Conservation (phyloP, 2,329 filamentous ascomycete genomes). For the Aureobasidium pullulans region DNA sequence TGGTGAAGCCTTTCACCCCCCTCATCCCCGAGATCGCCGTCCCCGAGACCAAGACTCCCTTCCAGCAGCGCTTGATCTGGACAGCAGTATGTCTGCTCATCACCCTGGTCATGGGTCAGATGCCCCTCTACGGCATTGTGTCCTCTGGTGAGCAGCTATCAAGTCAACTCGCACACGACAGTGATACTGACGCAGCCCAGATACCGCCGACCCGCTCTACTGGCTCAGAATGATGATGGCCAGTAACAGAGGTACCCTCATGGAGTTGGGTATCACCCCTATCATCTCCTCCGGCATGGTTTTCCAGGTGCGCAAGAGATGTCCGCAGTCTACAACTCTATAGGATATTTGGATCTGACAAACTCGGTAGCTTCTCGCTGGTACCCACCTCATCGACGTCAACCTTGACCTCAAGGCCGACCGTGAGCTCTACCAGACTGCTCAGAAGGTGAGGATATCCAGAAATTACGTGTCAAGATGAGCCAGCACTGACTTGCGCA, state of each 20-base stretch:
- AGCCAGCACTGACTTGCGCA: background rate
- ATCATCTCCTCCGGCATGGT: constrained; percentile 99
- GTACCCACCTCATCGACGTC: constrained; percentile 99
- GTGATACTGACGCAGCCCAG: constrained; percentile 22
- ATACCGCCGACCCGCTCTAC: constrained; percentile 94
- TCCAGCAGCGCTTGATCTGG: constrained; percentile 70
- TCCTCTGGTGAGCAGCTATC: constrained; percentile 54
- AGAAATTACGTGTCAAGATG: background rate
- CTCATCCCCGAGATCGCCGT: constrained; percentile 98
- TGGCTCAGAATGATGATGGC: constrained; percentile 99
- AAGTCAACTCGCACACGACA: background rate
- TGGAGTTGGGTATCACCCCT: constrained; percentile 61
- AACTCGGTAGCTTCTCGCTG: constrained; percentile 67
- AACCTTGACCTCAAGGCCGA: constrained; percentile 99
- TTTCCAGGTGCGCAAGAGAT: constrained; percentile 59
- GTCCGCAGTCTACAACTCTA: background rate
- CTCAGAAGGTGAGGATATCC: constrained; percentile 60
- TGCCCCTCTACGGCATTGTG: constrained; percentile 96
- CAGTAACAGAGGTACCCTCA: constrained; percentile 61
- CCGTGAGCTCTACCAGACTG: constrained; percentile 98
- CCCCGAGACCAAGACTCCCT: constrained; percentile 95
- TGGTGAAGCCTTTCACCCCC: constrained; percentile 99
- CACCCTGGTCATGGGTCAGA: constrained; percentile 99
- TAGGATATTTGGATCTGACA: constrained; percentile 9
- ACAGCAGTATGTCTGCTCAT: constrained; percentile 71